Evolutionary conservation across 2,329 filamentous ascomycete genomes (phyloP), one percentile per base, ranked within the genome.

Genomic region (Phialophora verrucosa): DNA sequence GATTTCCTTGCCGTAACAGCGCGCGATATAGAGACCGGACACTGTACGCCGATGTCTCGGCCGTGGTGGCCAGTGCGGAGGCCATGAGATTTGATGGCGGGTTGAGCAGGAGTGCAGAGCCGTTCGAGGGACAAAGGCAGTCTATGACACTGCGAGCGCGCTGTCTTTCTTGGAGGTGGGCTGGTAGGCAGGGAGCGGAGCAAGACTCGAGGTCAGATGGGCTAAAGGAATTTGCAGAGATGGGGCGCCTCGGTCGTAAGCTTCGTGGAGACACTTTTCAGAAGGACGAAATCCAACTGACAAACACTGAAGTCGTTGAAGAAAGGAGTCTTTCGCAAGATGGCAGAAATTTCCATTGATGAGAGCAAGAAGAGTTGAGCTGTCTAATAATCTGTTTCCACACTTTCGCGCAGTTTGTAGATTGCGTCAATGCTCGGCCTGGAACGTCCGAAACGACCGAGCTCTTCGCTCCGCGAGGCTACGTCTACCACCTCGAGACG

Each of bases 1-100:
- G 91, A 69, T 86, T 85, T 69, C 92, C 89, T 78, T 95, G 91
- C 73, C 93, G 91, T 75, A 98, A 84, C 74, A 99, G 84, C 75
- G 94, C 94, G 72, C 95, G 93, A 81, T 97, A 98, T 71, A 83
- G 71, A 66, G 81, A 83, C 53, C 82, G 79, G 47, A 77, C 81
- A 73, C 82, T 81, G 69, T 81, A 82, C 66, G 79, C 80, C 50
- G 80, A 80, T 60, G 80, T 76, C 44, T 72, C 71, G 47, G 69
- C 63, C 74, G 78, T 65, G 75, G 75, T 70, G 49, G 69, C 63
- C 50, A 82, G 59, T 47, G 75, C 73, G 25, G 78, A 80, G 70
- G 81, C 82, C 80, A 83, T 82, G 67, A 29, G 53, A 1, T 7
- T 32, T 50, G 44, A 42, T 54, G 29, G 25, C 20, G 35, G 10